phyloP scores from a whole-genome alignment of 2,329 filamentous ascomycete species.

The Madurella fahalii region DNA sequence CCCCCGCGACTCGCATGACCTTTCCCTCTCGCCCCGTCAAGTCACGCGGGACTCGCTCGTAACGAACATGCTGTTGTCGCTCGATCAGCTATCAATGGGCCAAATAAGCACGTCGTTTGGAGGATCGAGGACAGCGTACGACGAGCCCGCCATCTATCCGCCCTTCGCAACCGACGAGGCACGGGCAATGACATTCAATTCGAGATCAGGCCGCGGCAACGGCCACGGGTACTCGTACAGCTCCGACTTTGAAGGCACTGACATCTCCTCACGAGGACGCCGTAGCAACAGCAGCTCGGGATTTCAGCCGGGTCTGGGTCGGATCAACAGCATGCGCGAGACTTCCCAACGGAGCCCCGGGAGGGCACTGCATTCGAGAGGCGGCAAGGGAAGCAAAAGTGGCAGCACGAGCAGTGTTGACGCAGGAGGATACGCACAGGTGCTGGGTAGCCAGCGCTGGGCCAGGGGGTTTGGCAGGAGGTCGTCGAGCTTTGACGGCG shows the following conservation, averaged over 20 bases:
- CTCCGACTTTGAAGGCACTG: constrained; percentile 55
- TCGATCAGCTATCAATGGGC: constrained; percentile 72
- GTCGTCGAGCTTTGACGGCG: constrained; percentile 73
- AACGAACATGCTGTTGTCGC: constrained; percentile 89
- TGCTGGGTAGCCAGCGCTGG: constrained; percentile 56
- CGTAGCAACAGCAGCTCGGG: constrained; percentile 80
- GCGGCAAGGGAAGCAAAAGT: constrained; percentile 65
- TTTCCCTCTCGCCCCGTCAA: constrained; percentile 72
- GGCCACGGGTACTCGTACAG: constrained; percentile 55
- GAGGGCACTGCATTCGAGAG: constrained; percentile 48
- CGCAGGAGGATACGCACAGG: constrained; percentile 56
- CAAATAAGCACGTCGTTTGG: constrained; percentile 36
- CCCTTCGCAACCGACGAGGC: constrained; percentile 26
- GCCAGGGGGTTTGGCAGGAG: constrained; percentile 49
- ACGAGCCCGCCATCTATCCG: constrained; percentile 37
- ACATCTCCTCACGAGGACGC: constrained; percentile 57
- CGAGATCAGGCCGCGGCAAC: constrained; percentile 25
- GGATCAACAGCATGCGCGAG: constrained; percentile 61
- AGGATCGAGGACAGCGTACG: constrained; percentile 30
- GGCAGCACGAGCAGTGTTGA: constrained; percentile 67
- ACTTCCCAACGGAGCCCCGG: constrained; percentile 37
- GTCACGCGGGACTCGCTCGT: constrained; percentile 87
- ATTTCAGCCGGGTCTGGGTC: constrained; percentile 55
- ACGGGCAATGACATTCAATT: constrained; percentile 28
- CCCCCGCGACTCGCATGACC: constrained; percentile 71